Evolutionary conservation across 805 yeast genomes (phyloP), one percentile per base, ranked within the genome.

Genomic region (Wickerhamiella allomyrinae): DNA sequence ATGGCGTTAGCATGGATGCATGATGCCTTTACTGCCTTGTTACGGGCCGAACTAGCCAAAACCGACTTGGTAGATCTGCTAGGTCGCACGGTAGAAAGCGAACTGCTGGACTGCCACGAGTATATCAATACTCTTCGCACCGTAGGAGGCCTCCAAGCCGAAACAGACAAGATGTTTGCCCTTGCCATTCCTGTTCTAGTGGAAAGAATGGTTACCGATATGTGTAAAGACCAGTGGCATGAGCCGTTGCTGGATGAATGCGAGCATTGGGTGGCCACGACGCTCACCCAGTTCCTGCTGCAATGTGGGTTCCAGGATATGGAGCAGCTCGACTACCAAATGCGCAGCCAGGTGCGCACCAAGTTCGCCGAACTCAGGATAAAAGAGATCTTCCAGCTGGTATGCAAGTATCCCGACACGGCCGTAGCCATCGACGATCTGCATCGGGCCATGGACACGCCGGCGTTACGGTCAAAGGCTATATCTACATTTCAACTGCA

Each of bases 381-480:
- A 1, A 47, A 53, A 1, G 85, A 82, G 51, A 69, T 79, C 7
- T 79, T 68, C 52, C 73, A 72, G 22, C 69, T 83, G 20, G 72
- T 81, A 0, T 47, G 62, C 1, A 59, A 62, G 27, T 78, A 60
- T 46, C 87, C 89, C 0, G 47, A 54, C 3, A 69, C 83, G 1
- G 52, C 54, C 9, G 59, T 65, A 3, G 77, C 82, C 0, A 59
- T 84, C 11, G 56, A 60, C 21, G 94, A 84, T 49, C 57, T 83
- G 17, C 68, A 71, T 43, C 57, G 56, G 24, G 75, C 81, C 45
- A 51, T 80, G 36, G 60, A 54, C 24, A 65, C 68, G 10, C 61
- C 66, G 1, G 53, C 56, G 20, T 80, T 78, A 43, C 60, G 86
- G 43, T 58, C 73, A 2, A 56, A 58, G 7, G 57, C 79, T 4